Evolutionary conservation across 2,329 filamentous ascomycete genomes (phyloP).

Genomic region (Pseudocercospora eumusae): DNA sequence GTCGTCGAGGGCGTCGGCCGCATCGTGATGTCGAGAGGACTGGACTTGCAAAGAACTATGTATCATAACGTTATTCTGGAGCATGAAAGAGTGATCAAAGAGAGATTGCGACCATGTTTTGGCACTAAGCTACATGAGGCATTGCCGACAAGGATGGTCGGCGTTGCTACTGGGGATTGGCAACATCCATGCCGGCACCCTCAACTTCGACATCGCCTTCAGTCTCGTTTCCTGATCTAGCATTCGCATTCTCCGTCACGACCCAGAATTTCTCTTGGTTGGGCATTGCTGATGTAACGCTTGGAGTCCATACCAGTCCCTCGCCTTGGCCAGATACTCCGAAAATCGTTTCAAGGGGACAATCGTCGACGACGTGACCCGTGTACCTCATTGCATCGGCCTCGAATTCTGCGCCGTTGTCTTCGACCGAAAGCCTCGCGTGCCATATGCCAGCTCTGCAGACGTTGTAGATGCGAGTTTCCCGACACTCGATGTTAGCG

Average conservation of each 20-base stretch:
- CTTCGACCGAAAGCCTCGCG: neutral
- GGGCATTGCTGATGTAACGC: neutral
- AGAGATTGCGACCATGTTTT: neutral
- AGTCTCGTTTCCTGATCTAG: no score
- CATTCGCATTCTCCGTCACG: no score
- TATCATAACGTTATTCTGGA: no score
- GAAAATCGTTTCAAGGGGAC: neutral
- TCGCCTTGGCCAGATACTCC: neutral
- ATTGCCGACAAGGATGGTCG: neutral
- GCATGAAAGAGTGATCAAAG: neutral
- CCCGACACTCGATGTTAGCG: neutral
- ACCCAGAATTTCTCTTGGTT: neutral
- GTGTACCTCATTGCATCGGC: neutral
- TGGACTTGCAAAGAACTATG: no score
- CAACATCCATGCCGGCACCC: no score
- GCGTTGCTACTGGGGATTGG: neutral
- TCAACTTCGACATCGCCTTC: no score
- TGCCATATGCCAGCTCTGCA: neutral
- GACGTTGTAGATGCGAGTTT: neutral
- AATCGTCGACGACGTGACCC: neutral
- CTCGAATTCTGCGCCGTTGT: neutral
- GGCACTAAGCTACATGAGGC: neutral
- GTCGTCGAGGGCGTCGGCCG: no score
- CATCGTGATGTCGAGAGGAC: no score
- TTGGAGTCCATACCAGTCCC: neutral